Base-by-base conservation (phyloP, 2,329 filamentous ascomycete genomes). In the Penicillium olsonii region DNA sequence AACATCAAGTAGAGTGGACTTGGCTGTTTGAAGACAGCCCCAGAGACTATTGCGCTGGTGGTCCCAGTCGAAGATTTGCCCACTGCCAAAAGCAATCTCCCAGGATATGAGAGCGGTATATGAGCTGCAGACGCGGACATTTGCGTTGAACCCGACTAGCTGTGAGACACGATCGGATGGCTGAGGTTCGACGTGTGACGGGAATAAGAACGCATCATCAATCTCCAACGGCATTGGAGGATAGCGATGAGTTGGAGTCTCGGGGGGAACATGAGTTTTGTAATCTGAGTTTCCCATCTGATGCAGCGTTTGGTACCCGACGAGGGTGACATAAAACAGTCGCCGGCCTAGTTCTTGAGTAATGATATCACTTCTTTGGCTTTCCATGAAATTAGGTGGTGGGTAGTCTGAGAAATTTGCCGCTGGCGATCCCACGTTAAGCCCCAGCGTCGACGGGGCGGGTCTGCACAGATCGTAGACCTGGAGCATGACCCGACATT, bases 281-380 rank as follows among this genome's bases (percentile, higher is more conserved):
- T 83, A 82, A 53, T 87, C 85, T 0, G 82, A 82, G 14, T 83
- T 82, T 27, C 89, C 90, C 15, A 94, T 74, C 65, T 95, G 90
- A 47, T 87, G 82, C 68, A 95, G 83, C 0, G 89, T 88, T 53
- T 87, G 88, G 52, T 89, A 82, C 27, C 86, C 86, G 5, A 91
- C 82, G 54, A 94, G 84, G 58, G 91, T 79, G 18, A 88, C 86
- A 85, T 91, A 96, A 68, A 95, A 96, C 34, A 95, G 71, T 31
- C 82, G 76, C 34, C 78, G 75, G 4, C 78, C 79, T 52, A 84
- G 62, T 50, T 77, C 73, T 50, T 73, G 72, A n/a, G 71, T 65
- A 17, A 76, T 66, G 14, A 73, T 46, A 47, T 73, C 69, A 15
- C 60, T 56, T 2, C 46, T 38, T 22, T 46, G 56, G 37, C 38